Evolutionary conservation across 2,329 filamentous ascomycete species (phyloP), one percentile per base, ranked within the genome.

Genomic region (Xylariales sp.): DNA sequence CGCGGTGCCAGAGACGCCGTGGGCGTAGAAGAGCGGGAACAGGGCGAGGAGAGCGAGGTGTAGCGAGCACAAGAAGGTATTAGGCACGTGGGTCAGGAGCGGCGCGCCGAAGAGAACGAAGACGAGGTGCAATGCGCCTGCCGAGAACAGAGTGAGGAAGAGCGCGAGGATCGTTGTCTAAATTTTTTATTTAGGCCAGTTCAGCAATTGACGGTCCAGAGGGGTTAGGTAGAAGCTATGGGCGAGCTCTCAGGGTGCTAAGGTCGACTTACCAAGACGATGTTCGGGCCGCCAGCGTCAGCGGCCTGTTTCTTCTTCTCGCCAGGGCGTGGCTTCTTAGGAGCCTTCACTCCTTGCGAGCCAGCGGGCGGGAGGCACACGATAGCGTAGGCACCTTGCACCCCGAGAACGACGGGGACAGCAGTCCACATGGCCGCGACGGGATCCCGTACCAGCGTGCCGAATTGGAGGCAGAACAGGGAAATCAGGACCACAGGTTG

Each of bases 31-130:
- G 12, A 96, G 67, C 3, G 88, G 88, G 41, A 90, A 83, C 1
- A 86, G 71, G 14, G 80, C 78, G 11, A 98, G 78, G 1, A 95
- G 64, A 10, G 89, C 78, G 43, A 97, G 76, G 59, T 97, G 90
- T 2, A 84, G 76, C 3, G 88, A 85, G 59, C 83, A 85, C 24
- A 96, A 79, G 21, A 87, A 59, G 1, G 93, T 98, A 48, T 94
- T 84, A 4, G 71, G 57, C 35, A 84, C 67, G 59, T 96, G 87
- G 1, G 87, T 88, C 21, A 91, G 86, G 37, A 95, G 70, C 0
- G 93, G 93, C 6, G 91, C 93, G 55, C 93, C 93, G 62, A 96
- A 94, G 49, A 97, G 84, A 53, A 97, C 72, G 52, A 94, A 76
- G 25, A 81, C 64, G 29, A 78, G 57, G 57, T 82, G 71, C 16